Conservation (phyloP, 1,284 basidiomycete genomes). For the Fistulinella staudtii region DNA sequence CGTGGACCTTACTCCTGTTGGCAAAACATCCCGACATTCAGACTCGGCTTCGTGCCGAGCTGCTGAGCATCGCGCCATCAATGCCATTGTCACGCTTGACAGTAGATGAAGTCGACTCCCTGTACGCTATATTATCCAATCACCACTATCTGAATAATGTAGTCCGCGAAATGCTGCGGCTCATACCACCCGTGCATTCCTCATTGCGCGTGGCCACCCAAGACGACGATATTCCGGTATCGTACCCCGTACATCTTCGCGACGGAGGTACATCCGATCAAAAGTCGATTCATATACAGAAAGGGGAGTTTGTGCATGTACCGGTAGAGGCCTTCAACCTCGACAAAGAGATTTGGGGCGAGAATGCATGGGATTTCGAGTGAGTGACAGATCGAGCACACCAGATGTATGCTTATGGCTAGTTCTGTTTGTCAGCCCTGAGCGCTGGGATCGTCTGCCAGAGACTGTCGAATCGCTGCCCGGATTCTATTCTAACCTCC, state of each 20-base stretch:
- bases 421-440: constrained; percentile 48
- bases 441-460: constrained; percentile 73
- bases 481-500: constrained; percentile 64
- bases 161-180: constrained; percentile 64
- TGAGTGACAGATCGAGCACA: constrained; percentile 33
- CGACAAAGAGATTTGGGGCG: constrained; percentile 71
- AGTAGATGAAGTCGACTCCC: constrained; percentile 55
- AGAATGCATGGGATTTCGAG: constrained; percentile 74
- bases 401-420: neutral
- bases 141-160: constrained; percentile 79
- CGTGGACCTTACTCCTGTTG: constrained; percentile 73
- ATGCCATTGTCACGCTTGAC: constrained; percentile 40
- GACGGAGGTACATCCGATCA: constrained; percentile 46
- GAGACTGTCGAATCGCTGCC: constrained; percentile 57
- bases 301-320: constrained; percentile 70
- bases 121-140: constrained; percentile 54
- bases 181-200: constrained; percentile 78
- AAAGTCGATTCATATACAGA: constrained; percentile 49
- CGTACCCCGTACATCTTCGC: constrained; percentile 54
- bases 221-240: constrained; percentile 72
- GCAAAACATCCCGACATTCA: constrained; percentile 63
- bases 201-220: constrained; percentile 69
- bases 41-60: constrained; percentile 57
- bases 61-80: constrained; percentile 43
- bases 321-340: constrained; percentile 75